A percentile compares a stretch with the other conserved stretches of the same genome.
These are phyloP conservation scores for Gentiana dahurica DNA, from an alignment of 257 asterid genomes.

Conservation along the genomic window DNA sequence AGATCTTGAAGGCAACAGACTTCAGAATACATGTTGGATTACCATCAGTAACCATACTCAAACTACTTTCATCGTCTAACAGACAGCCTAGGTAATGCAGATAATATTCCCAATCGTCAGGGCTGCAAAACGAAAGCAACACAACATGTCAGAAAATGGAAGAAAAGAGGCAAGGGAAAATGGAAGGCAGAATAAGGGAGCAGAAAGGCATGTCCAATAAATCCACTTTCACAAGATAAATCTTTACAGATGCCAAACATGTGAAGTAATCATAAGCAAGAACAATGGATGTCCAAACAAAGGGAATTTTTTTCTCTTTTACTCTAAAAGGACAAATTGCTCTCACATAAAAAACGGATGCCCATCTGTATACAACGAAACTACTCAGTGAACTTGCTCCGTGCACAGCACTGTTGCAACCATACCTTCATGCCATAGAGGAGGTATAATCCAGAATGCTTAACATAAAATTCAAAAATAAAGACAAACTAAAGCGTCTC, in stretches of 20 bases:
- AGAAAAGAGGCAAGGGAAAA: neutral
- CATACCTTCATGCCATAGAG: too few species aligned
- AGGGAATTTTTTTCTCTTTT: too few species aligned
- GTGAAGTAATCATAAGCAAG: too few species aligned
- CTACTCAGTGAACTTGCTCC: too few species aligned
- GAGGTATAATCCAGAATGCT: too few species aligned
- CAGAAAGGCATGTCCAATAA: neutral
- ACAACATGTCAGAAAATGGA: conserved; percentile 8
- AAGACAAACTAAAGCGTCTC: too few species aligned
- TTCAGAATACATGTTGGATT: conserved; percentile 26
- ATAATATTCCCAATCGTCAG: conserved; percentile 95
- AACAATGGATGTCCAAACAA: too few species aligned
- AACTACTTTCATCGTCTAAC: conserved; percentile 66
- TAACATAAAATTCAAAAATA: too few species aligned
- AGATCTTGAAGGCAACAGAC: conserved; percentile 26
- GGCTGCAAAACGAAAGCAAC: conserved; percentile 37
- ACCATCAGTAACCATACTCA: conserved; percentile 25
- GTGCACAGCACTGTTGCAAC: too few species aligned
- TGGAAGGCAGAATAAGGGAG: neutral
- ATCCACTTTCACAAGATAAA: neutral
- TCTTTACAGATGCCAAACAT: neutral
- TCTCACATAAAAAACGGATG: too few species aligned
- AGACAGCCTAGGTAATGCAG: conserved; percentile 77
- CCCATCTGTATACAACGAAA: too few species aligned
- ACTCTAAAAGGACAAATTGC: too few species aligned